Evolutionary conservation across 1,139 yeast species (phyloP).

Genomic region (Yamadazyma membranifaciens): DNA sequence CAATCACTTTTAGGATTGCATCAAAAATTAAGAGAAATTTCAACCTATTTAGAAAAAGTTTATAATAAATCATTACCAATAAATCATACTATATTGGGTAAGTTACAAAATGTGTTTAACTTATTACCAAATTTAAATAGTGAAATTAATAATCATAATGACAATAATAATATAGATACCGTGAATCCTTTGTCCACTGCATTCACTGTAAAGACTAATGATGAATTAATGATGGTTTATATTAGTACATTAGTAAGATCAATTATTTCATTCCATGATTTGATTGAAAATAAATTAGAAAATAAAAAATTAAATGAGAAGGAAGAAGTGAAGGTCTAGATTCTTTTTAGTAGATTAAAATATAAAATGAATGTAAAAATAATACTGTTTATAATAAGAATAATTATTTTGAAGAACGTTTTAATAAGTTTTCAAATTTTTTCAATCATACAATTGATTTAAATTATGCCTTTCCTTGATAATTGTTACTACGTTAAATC

Average conservation of each 20-base stretch:
- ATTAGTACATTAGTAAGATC: constrained; percentile 88
- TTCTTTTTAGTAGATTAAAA: neutral
- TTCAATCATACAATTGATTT: too few species aligned
- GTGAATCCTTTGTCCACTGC: constrained; percentile 66
- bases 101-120: constrained; percentile 92
- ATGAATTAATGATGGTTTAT: constrained; percentile 91
- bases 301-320: constrained; percentile 59
- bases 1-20: constrained; percentile 86
- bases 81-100: constrained; percentile 87
- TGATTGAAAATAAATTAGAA: constrained; percentile 92
- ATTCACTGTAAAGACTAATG: constrained; percentile 89
- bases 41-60: constrained; percentile 75
- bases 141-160: constrained; percentile 6
- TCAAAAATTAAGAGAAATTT: constrained; percentile 76
- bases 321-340: constrained; percentile 7
- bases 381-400: too few species aligned
- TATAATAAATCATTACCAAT: constrained; percentile 72
- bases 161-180: constrained; percentile 15
- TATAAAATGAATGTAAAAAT: too few species aligned
- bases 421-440: too few species aligned
- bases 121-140: constrained; percentile 71
- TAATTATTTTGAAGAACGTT: too few species aligned
- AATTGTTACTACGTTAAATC: too few species aligned
- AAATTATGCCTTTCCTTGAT: too few species aligned
- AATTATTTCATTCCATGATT: constrained; percentile 93